Evolutionary conservation across 352 stramenopile genomes (phyloP).

Genomic region (Phytophthora hybrid): DNA sequence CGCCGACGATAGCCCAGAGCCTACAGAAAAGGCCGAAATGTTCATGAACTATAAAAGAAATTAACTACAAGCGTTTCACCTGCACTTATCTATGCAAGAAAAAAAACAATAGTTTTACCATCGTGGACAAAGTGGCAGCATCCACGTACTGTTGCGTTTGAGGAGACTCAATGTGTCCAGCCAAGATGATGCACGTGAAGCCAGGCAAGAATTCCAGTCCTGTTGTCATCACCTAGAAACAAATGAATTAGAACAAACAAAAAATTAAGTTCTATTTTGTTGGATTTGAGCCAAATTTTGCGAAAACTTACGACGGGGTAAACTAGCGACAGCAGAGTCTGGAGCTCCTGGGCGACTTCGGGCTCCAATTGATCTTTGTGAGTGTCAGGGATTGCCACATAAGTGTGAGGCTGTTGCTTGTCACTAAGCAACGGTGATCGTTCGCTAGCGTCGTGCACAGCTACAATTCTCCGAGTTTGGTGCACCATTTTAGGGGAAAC

Average conservation of each 20-base stretch:
- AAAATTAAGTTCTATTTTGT: neutral
- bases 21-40: slow-evolving; percentile 63
- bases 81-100: neutral
- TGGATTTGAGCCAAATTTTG: neutral
- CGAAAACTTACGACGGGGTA: slow-evolving; percentile 45
- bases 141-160: slow-evolving; percentile 72
- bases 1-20: slow-evolving; percentile 69
- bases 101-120: slow-evolving; percentile 44
- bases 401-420: slow-evolving; percentile 26
- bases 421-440: slow-evolving; percentile 16
- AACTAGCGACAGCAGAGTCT: slow-evolving; percentile 52
- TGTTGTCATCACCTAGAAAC: slow-evolving; percentile 47
- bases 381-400: slow-evolving; percentile 21
- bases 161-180: slow-evolving; percentile 65
- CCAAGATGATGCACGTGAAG: slow-evolving; percentile 71
- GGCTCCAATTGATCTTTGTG: slow-evolving; percentile 24
- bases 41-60: slow-evolving; percentile 57
- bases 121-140: slow-evolving; percentile 70
- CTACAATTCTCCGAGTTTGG: slow-evolving; percentile 5
- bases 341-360: slow-evolving; percentile 41
- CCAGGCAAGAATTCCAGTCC: slow-evolving; percentile 56
- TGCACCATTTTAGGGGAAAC: neutral
- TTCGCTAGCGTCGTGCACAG: slow-evolving; percentile 17
- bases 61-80: neutral
- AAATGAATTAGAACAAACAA: neutral